Conservation (phyloP, 2,329 filamentous ascomycete species). For the Neophaeococcomyces aloes region DNA sequence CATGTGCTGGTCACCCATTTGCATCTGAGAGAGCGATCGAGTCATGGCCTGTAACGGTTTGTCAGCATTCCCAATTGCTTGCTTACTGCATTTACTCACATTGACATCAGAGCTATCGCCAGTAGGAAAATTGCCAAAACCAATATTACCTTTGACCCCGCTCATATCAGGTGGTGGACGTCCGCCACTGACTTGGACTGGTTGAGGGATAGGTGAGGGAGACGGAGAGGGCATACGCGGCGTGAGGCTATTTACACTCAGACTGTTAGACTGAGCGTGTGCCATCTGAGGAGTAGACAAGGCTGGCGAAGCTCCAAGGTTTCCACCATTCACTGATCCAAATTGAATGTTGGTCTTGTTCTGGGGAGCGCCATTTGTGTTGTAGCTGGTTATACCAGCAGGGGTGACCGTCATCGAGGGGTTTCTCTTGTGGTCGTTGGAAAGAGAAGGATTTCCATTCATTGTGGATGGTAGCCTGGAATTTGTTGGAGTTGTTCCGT, state of each 20-base stretch:
- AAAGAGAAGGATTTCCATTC: constrained; percentile 51
- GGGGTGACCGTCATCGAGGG: constrained; percentile 85
- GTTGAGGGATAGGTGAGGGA: constrained; percentile 86
- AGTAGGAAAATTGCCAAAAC: constrained; percentile 69
- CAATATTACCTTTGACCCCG: constrained; percentile 59
- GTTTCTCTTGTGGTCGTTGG: constrained; percentile 67
- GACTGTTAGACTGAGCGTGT: constrained; percentile 16
- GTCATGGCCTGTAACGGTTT: constrained; percentile 49
- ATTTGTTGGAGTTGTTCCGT: constrained; percentile 38
- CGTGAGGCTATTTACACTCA: constrained; percentile 19
- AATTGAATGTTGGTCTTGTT: constrained; percentile 46
- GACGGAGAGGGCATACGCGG: constrained; percentile 69
- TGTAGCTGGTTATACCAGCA: constrained; percentile 63
- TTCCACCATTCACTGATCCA: constrained; percentile 53
- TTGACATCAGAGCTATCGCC: constrained; percentile 55
- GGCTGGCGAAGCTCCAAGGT: constrained; percentile 50
- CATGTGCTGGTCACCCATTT: constrained; percentile 59
- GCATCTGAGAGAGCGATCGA: constrained; percentile 55
- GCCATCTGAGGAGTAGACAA: constrained; percentile 30
- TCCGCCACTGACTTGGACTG: constrained; percentile 69
- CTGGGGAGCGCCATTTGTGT: constrained; percentile 51
- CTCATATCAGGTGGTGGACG: constrained; percentile 67
- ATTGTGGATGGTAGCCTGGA: constrained; percentile 47
- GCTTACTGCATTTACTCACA: constrained; percentile 45
- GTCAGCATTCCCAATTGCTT: constrained; percentile 5